phyloP scores from a whole-genome alignment of 352 stramenopile genomes.

The Globisporangium radiosum region DNA sequence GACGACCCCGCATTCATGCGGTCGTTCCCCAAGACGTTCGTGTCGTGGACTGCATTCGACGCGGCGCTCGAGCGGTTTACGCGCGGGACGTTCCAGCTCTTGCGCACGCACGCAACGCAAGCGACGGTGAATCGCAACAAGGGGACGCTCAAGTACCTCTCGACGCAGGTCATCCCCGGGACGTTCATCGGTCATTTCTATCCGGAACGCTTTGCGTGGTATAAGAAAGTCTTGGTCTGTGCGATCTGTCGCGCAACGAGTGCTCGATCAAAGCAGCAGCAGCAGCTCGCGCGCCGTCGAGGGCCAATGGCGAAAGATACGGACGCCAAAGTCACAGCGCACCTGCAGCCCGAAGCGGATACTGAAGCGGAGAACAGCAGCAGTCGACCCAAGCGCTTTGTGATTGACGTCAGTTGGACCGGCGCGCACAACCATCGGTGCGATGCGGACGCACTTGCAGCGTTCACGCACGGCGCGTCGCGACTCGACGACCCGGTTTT shows the following conservation, averaged over 20 bases:
- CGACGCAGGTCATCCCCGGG: conserved; percentile 2
- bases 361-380: background rate
- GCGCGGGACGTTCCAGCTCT: conserved; percentile 3
- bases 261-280: background rate
- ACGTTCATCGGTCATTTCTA: conserved; percentile 8
- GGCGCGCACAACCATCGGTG: conserved; percentile 5
- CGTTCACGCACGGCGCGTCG: conserved; percentile 1
- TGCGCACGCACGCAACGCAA: conserved; percentile 3
- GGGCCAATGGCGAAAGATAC: background rate
- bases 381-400: background rate
- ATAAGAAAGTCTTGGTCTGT: conserved; percentile 8
- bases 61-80: conserved; percentile 1
- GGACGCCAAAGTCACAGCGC: conserved; percentile 5
- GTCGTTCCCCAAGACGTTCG: conserved; percentile 1
- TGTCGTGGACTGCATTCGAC: conserved; percentile 3
- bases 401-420: conserved; percentile 6
- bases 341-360: conserved; percentile 2
- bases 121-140: conserved; percentile 3
- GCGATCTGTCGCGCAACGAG: conserved; percentile 3
- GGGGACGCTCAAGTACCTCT: conserved; percentile 7
- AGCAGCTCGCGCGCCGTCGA: background rate
- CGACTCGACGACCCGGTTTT: conserved; percentile 7
- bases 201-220: conserved; percentile 5
- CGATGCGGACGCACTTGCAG: background rate
- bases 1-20: conserved; percentile 4